Conservation (phyloP, 306 rosid genomes). For the Corylus heterophylla region DNA sequence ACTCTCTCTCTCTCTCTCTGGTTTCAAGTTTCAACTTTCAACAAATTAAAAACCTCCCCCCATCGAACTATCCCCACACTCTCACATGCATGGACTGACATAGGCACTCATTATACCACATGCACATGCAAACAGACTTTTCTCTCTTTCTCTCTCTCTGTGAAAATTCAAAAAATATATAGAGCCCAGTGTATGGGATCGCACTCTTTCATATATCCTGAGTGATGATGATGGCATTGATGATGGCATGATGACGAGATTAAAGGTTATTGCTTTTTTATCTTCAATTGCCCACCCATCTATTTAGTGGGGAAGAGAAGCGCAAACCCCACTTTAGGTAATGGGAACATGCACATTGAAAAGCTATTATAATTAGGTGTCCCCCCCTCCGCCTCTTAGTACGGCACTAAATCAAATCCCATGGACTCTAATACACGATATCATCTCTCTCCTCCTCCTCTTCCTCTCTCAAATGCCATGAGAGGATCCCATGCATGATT, state of each 20-base stretch:
- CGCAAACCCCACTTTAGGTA: constrained; percentile 66
- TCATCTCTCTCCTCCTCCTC: constrained; percentile 24
- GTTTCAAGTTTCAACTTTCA: constrained; percentile 10
- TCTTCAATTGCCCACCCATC: constrained; percentile 49
- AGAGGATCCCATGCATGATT: constrained; percentile 79
- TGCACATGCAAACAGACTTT: constrained; percentile 62
- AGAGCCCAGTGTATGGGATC: constrained; percentile 5
- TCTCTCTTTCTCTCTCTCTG: constrained; percentile 1
- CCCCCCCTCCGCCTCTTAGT: constrained; percentile 34
- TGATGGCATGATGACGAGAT: constrained; percentile 76
- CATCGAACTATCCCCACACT: constrained; percentile 49
- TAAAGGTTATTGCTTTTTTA: constrained; percentile 28
- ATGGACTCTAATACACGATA: constrained; percentile 32
- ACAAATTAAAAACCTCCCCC: not conserved
- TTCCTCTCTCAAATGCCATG: constrained; percentile 23
- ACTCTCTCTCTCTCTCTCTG: constrained; percentile 16
- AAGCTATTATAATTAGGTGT: constrained; percentile 66
- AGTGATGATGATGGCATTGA: constrained; percentile 62
- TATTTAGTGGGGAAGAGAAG: constrained; percentile 53
- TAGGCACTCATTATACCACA: constrained; percentile 75
- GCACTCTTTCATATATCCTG: constrained; percentile 3
- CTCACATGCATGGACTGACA: constrained; percentile 93
- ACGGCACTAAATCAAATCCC: constrained; percentile 33
- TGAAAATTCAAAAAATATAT: constrained; percentile 1
- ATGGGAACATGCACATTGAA: constrained; percentile 61